Evolutionary conservation across 805 yeast genomes (phyloP).

Genomic region (Cyberlindnera suaveolens): DNA sequence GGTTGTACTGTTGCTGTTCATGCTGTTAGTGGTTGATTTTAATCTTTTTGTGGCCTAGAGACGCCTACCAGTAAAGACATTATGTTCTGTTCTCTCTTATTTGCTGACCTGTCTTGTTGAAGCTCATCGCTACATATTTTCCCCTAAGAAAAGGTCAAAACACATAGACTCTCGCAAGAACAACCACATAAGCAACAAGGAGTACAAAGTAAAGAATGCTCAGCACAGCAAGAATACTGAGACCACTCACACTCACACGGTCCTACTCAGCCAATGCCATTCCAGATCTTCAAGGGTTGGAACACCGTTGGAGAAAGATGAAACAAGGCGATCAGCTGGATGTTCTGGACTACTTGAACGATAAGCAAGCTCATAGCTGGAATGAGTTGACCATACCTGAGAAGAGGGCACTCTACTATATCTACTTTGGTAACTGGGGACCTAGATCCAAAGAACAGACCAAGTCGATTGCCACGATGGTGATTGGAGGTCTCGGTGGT

Average conservation of each 20-base stretch:
- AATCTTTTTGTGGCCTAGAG: background rate
- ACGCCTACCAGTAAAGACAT: background rate
- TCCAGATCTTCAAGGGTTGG: constrained; percentile 25
- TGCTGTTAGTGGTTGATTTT: background rate
- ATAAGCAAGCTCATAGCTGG: constrained; percentile 30
- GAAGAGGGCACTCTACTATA: constrained; percentile 26
- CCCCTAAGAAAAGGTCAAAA: too few species aligned
- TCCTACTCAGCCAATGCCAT: constrained; percentile 10
- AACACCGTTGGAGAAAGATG: constrained; percentile 28
- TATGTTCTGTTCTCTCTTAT: background rate
- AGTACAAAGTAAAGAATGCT: background rate
- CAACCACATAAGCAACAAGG: too few species aligned
- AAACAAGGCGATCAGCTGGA: constrained; percentile 29
- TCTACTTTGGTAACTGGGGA: constrained; percentile 35
- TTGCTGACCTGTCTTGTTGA: background rate
- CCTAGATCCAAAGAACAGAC: constrained; percentile 21
- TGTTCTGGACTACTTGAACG: constrained; percentile 28
- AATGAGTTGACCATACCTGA: constrained; percentile 23
- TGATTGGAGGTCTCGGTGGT: constrained; percentile 14
- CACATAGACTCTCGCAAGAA: too few species aligned
- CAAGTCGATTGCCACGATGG: constrained; percentile 7
- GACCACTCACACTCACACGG: background rate
- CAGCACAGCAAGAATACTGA: background rate
- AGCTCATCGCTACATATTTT: background rate
- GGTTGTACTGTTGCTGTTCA: background rate